These are phyloP conservation scores for Cystofilobasidium bisporidii DNA, from an alignment of 768 basidiomycete species.

Conservation along the genomic window DNA sequence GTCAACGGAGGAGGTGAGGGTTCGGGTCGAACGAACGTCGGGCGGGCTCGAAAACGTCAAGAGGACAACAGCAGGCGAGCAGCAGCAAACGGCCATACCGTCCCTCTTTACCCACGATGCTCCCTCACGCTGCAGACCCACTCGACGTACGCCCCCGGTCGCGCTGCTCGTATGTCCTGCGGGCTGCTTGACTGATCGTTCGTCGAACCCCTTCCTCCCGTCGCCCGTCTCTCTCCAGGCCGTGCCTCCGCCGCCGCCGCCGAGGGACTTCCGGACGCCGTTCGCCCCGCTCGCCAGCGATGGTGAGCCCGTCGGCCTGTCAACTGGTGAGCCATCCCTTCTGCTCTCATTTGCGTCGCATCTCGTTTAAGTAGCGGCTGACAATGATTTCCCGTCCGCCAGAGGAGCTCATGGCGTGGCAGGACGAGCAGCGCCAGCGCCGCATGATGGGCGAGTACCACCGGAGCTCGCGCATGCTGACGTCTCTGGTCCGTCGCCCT, in stretches of 20 bases:
- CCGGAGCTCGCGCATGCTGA: constrained; percentile 10
- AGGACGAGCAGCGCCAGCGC: constrained; percentile 17
- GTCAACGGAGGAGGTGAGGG: no score
- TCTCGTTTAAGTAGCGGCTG: neutral
- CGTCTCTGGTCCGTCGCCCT: neutral
- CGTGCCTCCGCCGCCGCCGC: constrained; percentile 6
- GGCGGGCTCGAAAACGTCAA: no score
- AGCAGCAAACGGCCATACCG: no score
- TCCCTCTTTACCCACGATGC: neutral
- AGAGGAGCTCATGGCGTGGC: constrained; percentile 27
- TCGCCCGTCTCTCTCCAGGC: neutral
- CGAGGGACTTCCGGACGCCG: constrained; percentile 8
- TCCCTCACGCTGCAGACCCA: neutral
- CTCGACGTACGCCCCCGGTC: constrained; percentile 7
- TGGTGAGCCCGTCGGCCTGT: constrained; percentile 19
- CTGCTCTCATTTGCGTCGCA: no score
- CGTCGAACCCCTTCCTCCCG: no score
- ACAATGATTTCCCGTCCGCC: neutral
- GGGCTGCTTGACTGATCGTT: neutral
- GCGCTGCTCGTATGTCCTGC: no score
- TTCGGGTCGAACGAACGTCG: no score
- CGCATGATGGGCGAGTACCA: constrained; percentile 22
- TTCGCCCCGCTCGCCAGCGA: constrained; percentile 13
- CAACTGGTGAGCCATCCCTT: constrained; percentile 2
- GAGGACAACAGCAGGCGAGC: no score